Base-by-base conservation (phyloP, 805 yeast genomes). In the Ogataea populi-albae region DNA sequence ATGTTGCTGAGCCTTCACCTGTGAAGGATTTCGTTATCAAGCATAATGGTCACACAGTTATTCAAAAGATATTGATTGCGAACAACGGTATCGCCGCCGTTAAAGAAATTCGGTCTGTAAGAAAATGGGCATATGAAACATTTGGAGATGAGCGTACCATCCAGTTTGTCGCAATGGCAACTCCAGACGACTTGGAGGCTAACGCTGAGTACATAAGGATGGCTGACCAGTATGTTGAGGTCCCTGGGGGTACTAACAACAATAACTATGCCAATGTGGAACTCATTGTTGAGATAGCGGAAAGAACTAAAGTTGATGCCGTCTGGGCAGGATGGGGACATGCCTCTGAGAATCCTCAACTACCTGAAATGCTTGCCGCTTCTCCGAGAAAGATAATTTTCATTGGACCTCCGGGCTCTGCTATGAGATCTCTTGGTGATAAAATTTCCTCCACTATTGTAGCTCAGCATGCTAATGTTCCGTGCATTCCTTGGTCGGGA, bases 321-420 rank as follows among this genome's bases (percentile, higher is more conserved):
- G 99, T 93, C 40, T 93, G 99, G 99, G 99, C 99, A 23, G 99
- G 99, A 55, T 93, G 99, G 99, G 99, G 99, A 55, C 98, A 94
- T 61, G 99, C 99, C 19, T 86, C 96, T n/a, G 99, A 93, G 69
- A 91, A 94, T 67, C 99, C 99, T 18, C 62, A 69, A 30, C 76
- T 93, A 48, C 99, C 99, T 19, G 98, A 93, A 65, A 79, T 75
- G 64, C 73, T 93, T 61, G 97, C 98, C 11, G 81, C 82, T n/a
- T 87, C 96, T 14, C 87, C 89, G 42, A 83, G 87, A 63, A 85
- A 76, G 56, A 84, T 94, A 54, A 73, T 93, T 37, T 93, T 93
- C 57, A 93, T 93, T 61, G 99, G 99, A 47, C 99, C 99, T 43
- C 98, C 99, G 47, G 98, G 97, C 26, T 81, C 88, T 28, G 99